Evolutionary conservation across 2,329 filamentous ascomycete species (phyloP).

Genomic region (Ophiobolus disseminans): DNA sequence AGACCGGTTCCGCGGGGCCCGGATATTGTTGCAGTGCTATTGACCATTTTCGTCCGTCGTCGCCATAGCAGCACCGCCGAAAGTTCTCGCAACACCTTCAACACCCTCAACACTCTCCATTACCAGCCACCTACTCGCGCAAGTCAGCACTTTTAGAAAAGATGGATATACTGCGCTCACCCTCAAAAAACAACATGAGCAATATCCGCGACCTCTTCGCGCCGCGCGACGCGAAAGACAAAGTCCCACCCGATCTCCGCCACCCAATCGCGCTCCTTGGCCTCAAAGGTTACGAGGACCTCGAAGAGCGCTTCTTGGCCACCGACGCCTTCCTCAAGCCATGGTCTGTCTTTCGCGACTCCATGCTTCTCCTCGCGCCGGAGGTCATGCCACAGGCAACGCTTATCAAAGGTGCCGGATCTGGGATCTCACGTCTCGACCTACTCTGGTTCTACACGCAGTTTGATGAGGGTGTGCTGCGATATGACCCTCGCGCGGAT

Average conservation of each 20-base stretch:
- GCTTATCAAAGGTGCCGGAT: constrained; percentile 4
- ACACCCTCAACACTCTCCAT: neutral
- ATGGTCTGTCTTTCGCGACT: constrained; percentile 42
- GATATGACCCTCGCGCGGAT: constrained; percentile 35
- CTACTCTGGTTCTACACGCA: constrained; percentile 44
- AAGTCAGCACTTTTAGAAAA: neutral
- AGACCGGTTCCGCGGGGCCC: neutral
- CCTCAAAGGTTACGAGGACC: constrained; percentile 23
- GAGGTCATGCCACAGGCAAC: constrained; percentile 17
- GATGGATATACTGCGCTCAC: constrained; percentile 8
- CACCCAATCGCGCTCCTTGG: constrained; percentile 34
- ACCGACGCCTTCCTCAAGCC: constrained; percentile 39
- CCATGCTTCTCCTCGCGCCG: constrained; percentile 27
- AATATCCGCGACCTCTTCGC: constrained; percentile 24
- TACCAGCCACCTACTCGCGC: neutral
- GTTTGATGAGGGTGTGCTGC: constrained; percentile 34
- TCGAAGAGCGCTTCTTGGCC: constrained; percentile 39
- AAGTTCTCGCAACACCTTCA: neutral
- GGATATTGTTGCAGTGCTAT: neutral
- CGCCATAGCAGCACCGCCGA: constrained; percentile 1
- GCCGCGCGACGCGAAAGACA: constrained; percentile 16
- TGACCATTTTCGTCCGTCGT: neutral
- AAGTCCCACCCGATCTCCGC: constrained; percentile 24
- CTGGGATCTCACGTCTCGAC: constrained; percentile 26
- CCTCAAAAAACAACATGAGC: constrained; percentile 8